Base-by-base conservation (phyloP, 2,329 filamentous ascomycete genomes). In the Fusarium secorum region DNA sequence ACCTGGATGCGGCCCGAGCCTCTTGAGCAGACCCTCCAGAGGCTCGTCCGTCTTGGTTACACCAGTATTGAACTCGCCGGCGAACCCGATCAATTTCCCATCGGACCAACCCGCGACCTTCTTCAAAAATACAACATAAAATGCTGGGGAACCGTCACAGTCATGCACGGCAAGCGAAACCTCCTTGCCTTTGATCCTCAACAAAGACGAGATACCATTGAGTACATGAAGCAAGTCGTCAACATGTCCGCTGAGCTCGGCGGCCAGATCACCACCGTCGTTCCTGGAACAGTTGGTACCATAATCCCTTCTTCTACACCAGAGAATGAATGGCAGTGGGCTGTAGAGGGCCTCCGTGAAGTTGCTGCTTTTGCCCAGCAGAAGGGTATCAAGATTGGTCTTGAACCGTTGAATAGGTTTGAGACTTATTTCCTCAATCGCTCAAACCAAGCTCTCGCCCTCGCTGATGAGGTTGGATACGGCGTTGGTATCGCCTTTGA, bases 351-450 rank as follows among this genome's bases (percentile, higher is more conserved):
- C 0, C 38, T 73, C 1, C 59, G 64, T 3, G 68, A 74, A 9
- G 22, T 73, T 2, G 71, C 68, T 1, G 39, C 30, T 10, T 74
- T 70, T 18, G 68, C 72, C 1, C 53, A 60, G 4, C 17, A 59
- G 2, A 70, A 55, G 7, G 49, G 45, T 15, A 72, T 74, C 14
- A 64, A 20, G n/a, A 57, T 73, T 35, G 72, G 56, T 2, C 53
- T 74, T 5, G 72, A 74, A 17, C 69, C 72, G 4, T 44, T 74
- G 9, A 74, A 74, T 10, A 60, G 72, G 7, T 74, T 74, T 11
- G 72, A 74, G 46, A 74, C 72, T 4, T 71, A 74, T n/a, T 74
- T 74, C 3, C 46, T 74, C 36, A 74, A 74, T 22, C 56, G 72
- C 3, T 45, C 64, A 4, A 65, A 67, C 17, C 72, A 74, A 44